Base-by-base conservation (phyloP, 345 rosid species). In the Sisymbrium altissimum region DNA sequence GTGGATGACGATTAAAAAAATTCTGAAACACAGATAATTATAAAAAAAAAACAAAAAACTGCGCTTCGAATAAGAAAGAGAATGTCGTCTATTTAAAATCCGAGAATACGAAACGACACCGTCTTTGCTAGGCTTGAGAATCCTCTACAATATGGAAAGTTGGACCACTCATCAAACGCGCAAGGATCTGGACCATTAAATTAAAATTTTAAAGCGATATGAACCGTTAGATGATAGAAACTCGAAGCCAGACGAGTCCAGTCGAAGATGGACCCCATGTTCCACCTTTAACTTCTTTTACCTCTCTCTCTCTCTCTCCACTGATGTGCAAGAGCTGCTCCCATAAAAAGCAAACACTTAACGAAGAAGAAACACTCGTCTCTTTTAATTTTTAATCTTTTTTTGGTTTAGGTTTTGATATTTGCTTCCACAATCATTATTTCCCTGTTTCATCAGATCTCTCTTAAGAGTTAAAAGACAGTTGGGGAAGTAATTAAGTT, bases 321-420 rank as follows among this genome's bases (percentile, higher is more conserved):
- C 66, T 70, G 44, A 23, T 62, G 17, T 63, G 12, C 45, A 69
- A 60, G 55, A 60, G 55, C 44, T 53, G 49, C 43, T 54, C 48
- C 9, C 36, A 68, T 30, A 35, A 67, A 62, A 65, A 58, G 68
- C 55, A 65, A 71, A 71, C 80, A n/a, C 80, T 71, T 77, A 65
- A 57, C 76, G 49, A 71, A 39, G 80, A 77, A 77, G 80, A 71
- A 77, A 65, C 68, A 70, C 10, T 71, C 72, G 55, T 64, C 4
- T 46, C 49, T 27, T 50, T 58, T 41, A 1, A 19, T 13, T 46
- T 14, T 54, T 41, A 6, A 0, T 46, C 13, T 27, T 9, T 7
- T 46, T 18, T 45, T 4, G 25, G 10, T 44, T 43, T 65, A 3
- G 21, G 13, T 57, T 23, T 44, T n/a, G 9, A 6, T 44, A n/a